Base-by-base conservation (phyloP, 2,329 filamentous ascomycete species). In the Aureobasidium sp. region DNA sequence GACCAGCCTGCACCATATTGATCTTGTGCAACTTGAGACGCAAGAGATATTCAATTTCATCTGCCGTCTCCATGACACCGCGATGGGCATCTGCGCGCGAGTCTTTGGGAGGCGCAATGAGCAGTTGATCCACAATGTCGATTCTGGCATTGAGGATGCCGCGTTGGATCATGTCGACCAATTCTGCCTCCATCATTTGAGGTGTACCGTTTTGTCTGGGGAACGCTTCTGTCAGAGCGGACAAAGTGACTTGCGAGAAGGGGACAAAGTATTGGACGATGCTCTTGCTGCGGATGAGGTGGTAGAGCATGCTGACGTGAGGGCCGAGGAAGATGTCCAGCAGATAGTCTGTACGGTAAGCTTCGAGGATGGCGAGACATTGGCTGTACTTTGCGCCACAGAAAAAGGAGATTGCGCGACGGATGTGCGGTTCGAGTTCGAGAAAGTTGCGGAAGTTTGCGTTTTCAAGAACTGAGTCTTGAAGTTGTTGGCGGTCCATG, bases 261-360 rank as follows among this genome's bases (percentile, higher is more conserved):
- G 94, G 92, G 27, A 90, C 82, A 68, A 96, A 88, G 75, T 97
- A 97, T 70, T 96, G 90, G 27, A 92, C 84, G 63, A 99, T 97
- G 69, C 92, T 93, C 77, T 97, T 97, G 69, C 83, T 89, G 63
- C 94, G 85, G 67, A 99, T 91, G 52, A 80, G 78, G 12, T 82
- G 78, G 76, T 92, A 94, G 22, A 99, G 79, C 1, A 78, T 76
- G 40, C 81, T 71, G 19, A 97, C 79, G 66, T 96, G 89, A 8
- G 66, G 64, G 40, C 70, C 70, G 7, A 99, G 82, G 72, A 96
- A 88, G 22, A 96, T 78, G 70, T 99, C 94, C 5, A 97, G 84
- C n/a, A 92, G 80, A 72, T 94, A 97, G 74, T 99, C 94, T 39
- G 85, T 78, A 54, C 86, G 86, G 73, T 94, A 93, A 5, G 85